These are phyloP conservation scores for Lyophyllum semitale DNA, from an alignment of 768 basidiomycete genomes.

Conservation along the genomic window DNA sequence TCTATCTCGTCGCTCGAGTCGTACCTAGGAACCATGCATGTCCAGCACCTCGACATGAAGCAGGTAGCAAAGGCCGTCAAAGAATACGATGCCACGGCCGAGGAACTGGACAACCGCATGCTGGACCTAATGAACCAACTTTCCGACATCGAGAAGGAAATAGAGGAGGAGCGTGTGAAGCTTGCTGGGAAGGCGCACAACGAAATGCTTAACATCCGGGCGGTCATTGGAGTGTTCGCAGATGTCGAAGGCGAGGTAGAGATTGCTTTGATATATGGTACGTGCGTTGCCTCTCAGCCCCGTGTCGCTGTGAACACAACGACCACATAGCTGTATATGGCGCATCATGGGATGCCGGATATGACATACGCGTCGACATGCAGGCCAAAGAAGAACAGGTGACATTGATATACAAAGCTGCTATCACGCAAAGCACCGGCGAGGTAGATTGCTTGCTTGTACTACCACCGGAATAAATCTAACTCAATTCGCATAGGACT, in stretches of 20 bases:
- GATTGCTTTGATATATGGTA: neutral
- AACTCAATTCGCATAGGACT: constrained; percentile 25
- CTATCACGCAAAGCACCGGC: neutral
- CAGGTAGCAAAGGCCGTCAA: neutral
- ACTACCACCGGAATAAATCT: too few relatives aligned
- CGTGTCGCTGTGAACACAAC: neutral
- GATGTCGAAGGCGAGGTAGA: neutral
- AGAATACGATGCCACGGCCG: neutral
- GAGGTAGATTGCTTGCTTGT: neutral
- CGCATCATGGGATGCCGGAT: neutral
- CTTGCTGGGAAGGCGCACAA: neutral
- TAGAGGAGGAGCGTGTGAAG: neutral
- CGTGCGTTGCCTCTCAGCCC: neutral
- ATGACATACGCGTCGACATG: neutral
- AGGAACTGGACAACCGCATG: neutral
- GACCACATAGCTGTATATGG: neutral
- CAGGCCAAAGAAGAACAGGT: neutral
- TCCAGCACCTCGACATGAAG: neutral
- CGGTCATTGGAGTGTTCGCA: neutral
- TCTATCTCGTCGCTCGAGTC: neutral
- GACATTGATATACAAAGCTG: neutral
- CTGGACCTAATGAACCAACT: neutral
- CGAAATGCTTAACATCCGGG: neutral
- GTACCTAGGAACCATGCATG: neutral
- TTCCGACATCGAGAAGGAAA: neutral